These are phyloP conservation scores for Boeremia exigua DNA, from an alignment of 2,329 filamentous ascomycete genomes.

Conservation along the genomic window DNA sequence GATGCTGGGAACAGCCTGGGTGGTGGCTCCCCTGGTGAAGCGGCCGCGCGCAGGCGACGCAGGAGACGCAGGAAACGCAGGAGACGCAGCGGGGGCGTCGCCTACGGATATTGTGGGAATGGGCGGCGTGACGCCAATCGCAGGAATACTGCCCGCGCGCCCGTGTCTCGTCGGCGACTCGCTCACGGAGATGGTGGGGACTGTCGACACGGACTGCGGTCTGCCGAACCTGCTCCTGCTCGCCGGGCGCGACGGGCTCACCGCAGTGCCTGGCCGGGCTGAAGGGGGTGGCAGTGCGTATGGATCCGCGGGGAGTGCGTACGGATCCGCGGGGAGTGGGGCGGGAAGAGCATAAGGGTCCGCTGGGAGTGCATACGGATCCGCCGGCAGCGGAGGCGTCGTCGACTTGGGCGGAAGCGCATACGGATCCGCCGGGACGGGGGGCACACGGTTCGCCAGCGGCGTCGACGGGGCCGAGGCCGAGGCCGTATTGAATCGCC, in stretches of 20 bases:
- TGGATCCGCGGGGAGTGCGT: slow-evolving; percentile 22
- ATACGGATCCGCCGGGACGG: slow-evolving; percentile 8
- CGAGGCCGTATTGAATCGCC: slow-evolving; percentile 35
- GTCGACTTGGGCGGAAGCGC: slow-evolving; percentile 16
- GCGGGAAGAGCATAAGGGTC: slow-evolving; percentile 7
- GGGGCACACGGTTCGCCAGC: slow-evolving; percentile 39
- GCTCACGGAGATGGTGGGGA: slow-evolving; percentile 28
- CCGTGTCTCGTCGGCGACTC: slow-evolving; percentile 32
- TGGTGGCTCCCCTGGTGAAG: slow-evolving; percentile 12
- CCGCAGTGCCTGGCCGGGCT: slow-evolving; percentile 19
- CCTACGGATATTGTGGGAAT: slow-evolving; percentile 37
- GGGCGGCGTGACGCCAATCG: slow-evolving; percentile 25
- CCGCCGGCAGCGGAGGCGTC: not conserved
- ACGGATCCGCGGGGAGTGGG: slow-evolving; percentile 5
- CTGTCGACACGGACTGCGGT: slow-evolving; percentile 8
- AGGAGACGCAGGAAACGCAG: not conserved
- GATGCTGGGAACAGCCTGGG: slow-evolving; percentile 39
- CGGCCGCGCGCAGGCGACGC: slow-evolving; percentile 9
- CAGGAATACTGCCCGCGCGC: slow-evolving; percentile 25
- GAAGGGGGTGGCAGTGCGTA: slow-evolving; percentile 7
- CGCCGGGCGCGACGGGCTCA: slow-evolving; percentile 13
- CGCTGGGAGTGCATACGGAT: slow-evolving; percentile 22
- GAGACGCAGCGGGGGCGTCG: slow-evolving; percentile 17
- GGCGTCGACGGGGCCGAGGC: slow-evolving; percentile 22
- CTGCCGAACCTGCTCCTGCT: slow-evolving; percentile 4